Percentiles rank a stretch among this genome's conserved stretches.
phyloP scores from a whole-genome alignment of 352 stramenopile species.

The Globisporangium barbulae region DNA sequence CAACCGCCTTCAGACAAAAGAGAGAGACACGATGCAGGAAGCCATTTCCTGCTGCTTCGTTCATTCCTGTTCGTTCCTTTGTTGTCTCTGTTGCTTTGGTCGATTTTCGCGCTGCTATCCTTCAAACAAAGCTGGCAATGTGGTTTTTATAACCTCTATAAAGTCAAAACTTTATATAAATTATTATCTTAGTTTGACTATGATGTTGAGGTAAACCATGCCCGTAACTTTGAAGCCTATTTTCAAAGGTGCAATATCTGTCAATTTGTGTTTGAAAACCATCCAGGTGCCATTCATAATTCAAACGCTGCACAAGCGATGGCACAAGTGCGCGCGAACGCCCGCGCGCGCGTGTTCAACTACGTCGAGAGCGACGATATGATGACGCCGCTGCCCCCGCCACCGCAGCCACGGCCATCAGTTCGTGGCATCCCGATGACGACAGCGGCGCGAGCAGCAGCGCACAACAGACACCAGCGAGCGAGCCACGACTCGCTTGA shows the following conservation, averaged over 20 bases:
- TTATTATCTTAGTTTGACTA: too few relatives aligned
- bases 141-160: too few relatives aligned
- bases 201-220: too few relatives aligned
- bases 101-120: too few relatives aligned
- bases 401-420: conserved; percentile 34
- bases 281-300: background rate
- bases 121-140: too few relatives aligned
- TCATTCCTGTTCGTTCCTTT: too few relatives aligned
- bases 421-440: conserved; percentile 9
- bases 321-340: conserved; percentile 1
- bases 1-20: too few relatives aligned
- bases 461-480: background rate
- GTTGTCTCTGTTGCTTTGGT: too few relatives aligned
- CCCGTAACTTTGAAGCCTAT: background rate
- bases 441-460: background rate
- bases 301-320: conserved; percentile 2
- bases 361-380: conserved; percentile 26
- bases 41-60: too few relatives aligned
- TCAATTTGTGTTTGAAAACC: background rate
- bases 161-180: too few relatives aligned
- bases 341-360: conserved; percentile 11
- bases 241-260: background rate
- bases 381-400: conserved; percentile 51
- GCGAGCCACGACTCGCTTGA: conserved; percentile 11
- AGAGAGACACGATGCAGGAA: too few relatives aligned